A percentile compares a stretch with the other conserved stretches of the same genome.
phyloP scores from a whole-genome alignment of 768 basidiomycete species.

The Phanerochaete sordida region DNA sequence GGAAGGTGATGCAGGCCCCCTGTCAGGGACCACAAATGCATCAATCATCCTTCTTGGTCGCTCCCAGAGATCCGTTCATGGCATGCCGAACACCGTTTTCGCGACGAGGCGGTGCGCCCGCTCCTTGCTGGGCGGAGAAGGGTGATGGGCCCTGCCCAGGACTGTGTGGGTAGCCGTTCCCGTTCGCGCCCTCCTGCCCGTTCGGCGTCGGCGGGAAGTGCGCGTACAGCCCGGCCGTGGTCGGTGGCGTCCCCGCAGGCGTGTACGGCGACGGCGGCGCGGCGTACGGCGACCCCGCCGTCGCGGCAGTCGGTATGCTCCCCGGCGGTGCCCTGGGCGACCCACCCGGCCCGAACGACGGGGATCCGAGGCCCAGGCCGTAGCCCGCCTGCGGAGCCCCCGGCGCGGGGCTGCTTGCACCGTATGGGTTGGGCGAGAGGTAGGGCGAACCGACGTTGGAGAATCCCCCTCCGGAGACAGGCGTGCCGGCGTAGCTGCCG shows the following conservation, averaged over 20 bases:
- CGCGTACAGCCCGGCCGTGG: slow-evolving; percentile 18
- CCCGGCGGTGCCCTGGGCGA: slow-evolving; percentile 11
- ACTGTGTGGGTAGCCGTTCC: slow-evolving; percentile 16
- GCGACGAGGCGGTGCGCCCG: slow-evolving; percentile 13
- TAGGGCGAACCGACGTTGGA: slow-evolving; percentile 31
- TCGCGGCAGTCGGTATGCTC: slow-evolving; percentile 24
- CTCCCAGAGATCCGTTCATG: slow-evolving; percentile 15
- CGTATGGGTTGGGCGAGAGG: slow-evolving; percentile 10
- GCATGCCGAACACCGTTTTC: slow-evolving; percentile 12
- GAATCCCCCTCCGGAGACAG: slow-evolving; percentile 28
- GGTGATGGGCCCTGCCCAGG: slow-evolving; percentile 9
- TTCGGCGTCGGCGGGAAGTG: slow-evolving; percentile 35
- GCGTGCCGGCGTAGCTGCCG: slow-evolving; percentile 32
- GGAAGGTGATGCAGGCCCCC: background rate
- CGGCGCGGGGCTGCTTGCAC: background rate
- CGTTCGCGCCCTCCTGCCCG: slow-evolving; percentile 18
- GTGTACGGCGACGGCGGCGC: slow-evolving; percentile 11
- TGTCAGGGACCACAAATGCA: background rate
- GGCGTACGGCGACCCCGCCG: slow-evolving; percentile 21
- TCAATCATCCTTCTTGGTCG: slow-evolving; percentile 28
- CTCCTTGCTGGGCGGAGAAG: slow-evolving; percentile 19
- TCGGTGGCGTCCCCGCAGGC: slow-evolving; percentile 6
- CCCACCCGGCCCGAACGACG: slow-evolving; percentile 6
- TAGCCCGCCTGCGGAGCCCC: slow-evolving; percentile 1
- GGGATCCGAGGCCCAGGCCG: slow-evolving; percentile 16